A percentile compares a stretch with the other conserved stretches of the same genome.
phyloP scores from a whole-genome alignment of 1,284 basidiomycete species.

The Meira miltonrushii region DNA sequence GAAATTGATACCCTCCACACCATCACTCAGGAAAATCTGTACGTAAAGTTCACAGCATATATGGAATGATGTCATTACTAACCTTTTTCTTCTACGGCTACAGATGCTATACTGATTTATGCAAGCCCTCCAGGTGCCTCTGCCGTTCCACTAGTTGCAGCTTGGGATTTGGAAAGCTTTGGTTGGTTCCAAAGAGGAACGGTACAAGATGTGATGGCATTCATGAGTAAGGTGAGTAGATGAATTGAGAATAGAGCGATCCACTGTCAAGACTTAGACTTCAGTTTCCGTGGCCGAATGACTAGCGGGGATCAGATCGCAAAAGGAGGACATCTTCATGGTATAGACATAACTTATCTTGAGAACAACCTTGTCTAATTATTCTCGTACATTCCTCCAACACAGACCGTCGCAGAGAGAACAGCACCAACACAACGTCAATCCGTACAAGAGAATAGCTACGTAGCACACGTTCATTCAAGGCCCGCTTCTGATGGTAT shows the following conservation, averaged over 20 bases:
- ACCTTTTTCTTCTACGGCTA: not conserved
- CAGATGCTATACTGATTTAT: conserved; percentile 40
- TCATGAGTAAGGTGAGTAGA: conserved; percentile 48
- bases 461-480: conserved; percentile 83
- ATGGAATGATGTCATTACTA: too few relatives aligned
- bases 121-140: conserved; percentile 46
- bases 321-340: not conserved
- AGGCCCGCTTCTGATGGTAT: conserved; percentile 50
- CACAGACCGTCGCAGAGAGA: conserved; percentile 76
- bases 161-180: conserved; percentile 82
- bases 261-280: too few relatives aligned
- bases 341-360: not conserved
- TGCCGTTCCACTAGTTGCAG: conserved; percentile 64
- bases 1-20: too few relatives aligned
- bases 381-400: not conserved
- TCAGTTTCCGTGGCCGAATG: not conserved
- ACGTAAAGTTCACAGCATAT: not conserved
- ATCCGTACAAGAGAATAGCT: conserved; percentile 89
- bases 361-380: not conserved
- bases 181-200: conserved; percentile 79
- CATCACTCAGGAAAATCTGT: not conserved
- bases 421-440: conserved; percentile 67
- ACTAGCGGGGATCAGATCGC: not conserved
- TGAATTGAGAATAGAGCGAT: not conserved
- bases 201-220: conserved; percentile 51